Evolutionary conservation across 2,329 filamentous ascomycete species (phyloP), one percentile per base, ranked within the genome.

Genomic region (Arthrobotrys musiformis): DNA sequence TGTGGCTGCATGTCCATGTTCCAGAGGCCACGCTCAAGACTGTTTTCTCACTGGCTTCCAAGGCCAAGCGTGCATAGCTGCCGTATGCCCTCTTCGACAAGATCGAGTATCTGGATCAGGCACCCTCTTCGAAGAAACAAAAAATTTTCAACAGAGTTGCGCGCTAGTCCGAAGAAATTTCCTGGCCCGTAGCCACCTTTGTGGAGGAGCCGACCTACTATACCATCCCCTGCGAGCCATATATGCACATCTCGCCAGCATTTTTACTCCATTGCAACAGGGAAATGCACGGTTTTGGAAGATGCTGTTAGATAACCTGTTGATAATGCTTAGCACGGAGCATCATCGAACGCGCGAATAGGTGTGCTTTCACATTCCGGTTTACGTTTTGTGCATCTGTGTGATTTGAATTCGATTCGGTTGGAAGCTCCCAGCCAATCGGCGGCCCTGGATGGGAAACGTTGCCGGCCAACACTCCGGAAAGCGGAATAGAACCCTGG

Each of bases 91-190:
- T 46, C 33, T 37, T 26, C 22, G 50, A 68, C 35, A n/a, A 58
- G 48, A 30, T 62, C 44, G 42, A 61, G 15, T 33, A 70, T 40
- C 54, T 58, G 54, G 9, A 58, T 70, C 66, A 70, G 66, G 66
- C 54, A 54, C 24, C 66, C 66, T 70, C 66, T 56, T 70, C 66
- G 60, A 42, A 19, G 19, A 24, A 22, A 70, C 26, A 50, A 62
- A n/a, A 37, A 52, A 40, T 72, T 72, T 72, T 37, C 35, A 30
- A 44, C 33, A 48, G 30, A 56, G 46, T 58, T 58, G 68, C 28
- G 60, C 68, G 58, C 68, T 72, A 72, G 68, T 58, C 58, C 54
- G 48, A 62, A 72, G 58, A 72, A 56, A 63, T 64, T 63, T 72
- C 56, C 48, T 56, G 22, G 19, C 40, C 35, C 42, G 54, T 30